Conservation (phyloP, 371 early-diverging fungal genomes). For the Amoeboradix gromovi region DNA sequence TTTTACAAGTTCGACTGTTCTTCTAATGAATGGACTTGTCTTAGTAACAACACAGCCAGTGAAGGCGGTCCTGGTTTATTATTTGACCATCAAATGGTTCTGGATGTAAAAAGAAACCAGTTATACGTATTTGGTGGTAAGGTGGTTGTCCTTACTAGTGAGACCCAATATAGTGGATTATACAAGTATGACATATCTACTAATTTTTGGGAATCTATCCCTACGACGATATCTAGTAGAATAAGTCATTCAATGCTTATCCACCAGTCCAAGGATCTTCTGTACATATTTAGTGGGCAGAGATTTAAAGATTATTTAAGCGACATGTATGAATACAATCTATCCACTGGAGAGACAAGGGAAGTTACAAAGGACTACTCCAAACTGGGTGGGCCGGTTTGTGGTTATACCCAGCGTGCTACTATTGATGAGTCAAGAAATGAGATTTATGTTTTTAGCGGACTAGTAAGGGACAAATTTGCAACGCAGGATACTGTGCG, state of each 20-base stretch:
- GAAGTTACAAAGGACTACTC: constrained; percentile 36
- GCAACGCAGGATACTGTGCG: constrained; percentile 22
- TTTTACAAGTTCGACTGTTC: constrained; percentile 56
- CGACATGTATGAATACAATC: constrained; percentile 48
- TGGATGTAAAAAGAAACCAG: constrained; percentile 32
- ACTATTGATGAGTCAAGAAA: constrained; percentile 37
- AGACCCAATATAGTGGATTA: constrained; percentile 37
- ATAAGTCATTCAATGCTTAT: constrained; percentile 70
- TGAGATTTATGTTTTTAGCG: constrained; percentile 53
- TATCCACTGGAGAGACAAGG: constrained; percentile 33
- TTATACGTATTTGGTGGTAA: constrained; percentile 76
- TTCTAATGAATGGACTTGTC: constrained; percentile 30
- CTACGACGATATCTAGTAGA: constrained; percentile 36
- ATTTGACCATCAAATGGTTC: constrained; percentile 77
- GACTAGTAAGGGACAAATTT: constrained; percentile 22
- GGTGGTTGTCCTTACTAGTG: constrained; percentile 2
- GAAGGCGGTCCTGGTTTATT: constrained; percentile 61
- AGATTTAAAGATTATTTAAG: constrained; percentile 33
- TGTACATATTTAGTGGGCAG: constrained; percentile 70
- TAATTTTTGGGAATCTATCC: constrained; percentile 31
- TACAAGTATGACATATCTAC: constrained; percentile 36
- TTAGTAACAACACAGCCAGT: constrained; percentile 35
- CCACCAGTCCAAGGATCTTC: constrained; percentile 28
- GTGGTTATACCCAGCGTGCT: constrained; percentile 54
- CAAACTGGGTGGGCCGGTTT: constrained; percentile 35